Percentiles rank a stretch among this genome's conserved stretches.
Conservation (phyloP, 192 early-diverging fungal genomes). For the Chytriomyces sp. region DNA sequence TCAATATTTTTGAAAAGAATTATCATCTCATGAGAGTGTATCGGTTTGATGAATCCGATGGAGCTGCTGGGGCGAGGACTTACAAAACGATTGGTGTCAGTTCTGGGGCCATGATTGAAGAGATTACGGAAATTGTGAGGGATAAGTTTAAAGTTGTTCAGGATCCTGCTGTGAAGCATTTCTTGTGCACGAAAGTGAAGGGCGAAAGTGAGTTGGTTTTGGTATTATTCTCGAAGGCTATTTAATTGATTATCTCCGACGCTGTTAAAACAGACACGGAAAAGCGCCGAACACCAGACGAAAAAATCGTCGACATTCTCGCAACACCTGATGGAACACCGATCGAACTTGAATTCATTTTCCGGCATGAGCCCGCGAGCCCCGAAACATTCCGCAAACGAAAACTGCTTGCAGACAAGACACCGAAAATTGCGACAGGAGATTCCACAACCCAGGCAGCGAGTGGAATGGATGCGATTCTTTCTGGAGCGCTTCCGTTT, state of each 20-base stretch:
- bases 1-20: conserved; percentile 56
- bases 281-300: conserved; percentile 30
- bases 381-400: conserved; percentile 23
- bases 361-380: conserved; percentile 34
- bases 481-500: conserved; percentile 4
- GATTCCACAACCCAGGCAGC: not conserved
- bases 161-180: conserved; percentile 24
- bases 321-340: conserved; percentile 36
- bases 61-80: conserved; percentile 41
- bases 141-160: conserved; percentile 53
- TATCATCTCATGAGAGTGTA: conserved; percentile 49
- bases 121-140: conserved; percentile 46
- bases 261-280: conserved; percentile 26
- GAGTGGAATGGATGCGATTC: not conserved
- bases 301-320: conserved; percentile 46
- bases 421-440: not conserved
- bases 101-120: conserved; percentile 39
- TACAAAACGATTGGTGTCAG: conserved; percentile 58
- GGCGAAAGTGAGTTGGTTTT: conserved; percentile 30
- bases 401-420: conserved; percentile 5
- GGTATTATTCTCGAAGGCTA: conserved; percentile 1
- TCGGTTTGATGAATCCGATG: conserved; percentile 39
- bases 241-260: not conserved
- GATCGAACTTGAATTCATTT: conserved; percentile 53
- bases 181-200: conserved; percentile 43